Evolutionary conservation across 169 alveolate genomes (phyloP).

Genomic region (Cryptosporidium sp.): DNA sequence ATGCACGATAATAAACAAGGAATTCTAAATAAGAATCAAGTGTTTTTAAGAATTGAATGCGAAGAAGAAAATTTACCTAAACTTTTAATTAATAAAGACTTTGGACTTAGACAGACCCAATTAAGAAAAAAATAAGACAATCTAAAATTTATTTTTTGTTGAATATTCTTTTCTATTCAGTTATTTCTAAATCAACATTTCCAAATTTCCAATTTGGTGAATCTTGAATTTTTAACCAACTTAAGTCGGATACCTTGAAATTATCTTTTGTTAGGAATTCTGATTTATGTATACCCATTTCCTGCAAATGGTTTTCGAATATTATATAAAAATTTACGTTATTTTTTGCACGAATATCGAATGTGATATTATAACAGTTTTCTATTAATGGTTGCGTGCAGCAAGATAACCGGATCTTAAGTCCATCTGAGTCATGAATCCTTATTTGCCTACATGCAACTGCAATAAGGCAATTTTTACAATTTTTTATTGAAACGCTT

Average conservation of each 20-base stretch:
- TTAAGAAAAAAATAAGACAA: constrained; percentile 5
- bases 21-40: constrained; percentile 1
- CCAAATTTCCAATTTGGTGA: constrained; percentile 67
- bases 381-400: constrained; percentile 59
- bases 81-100: background rate
- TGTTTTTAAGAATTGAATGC: constrained; percentile 54
- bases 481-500: constrained; percentile 6
- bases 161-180: background rate
- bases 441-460: constrained; percentile 55
- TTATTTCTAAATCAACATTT: constrained; percentile 16
- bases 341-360: constrained; percentile 22
- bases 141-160: background rate
- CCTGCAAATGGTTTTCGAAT: constrained; percentile 17
- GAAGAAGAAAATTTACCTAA: constrained; percentile 37
- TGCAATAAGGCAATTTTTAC: constrained; percentile 8
- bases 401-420: constrained; percentile 23
- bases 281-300: background rate
- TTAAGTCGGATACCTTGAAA: constrained; percentile 48
- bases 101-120: background rate
- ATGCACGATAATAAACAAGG: constrained; percentile 24
- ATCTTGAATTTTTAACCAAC: constrained; percentile 34
- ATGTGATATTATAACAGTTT: constrained; percentile 7
- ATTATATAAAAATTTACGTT: constrained; percentile 14
- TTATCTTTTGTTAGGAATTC: constrained; percentile 2
- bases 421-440: constrained; percentile 30